phyloP scores from a whole-genome alignment of 106 monocot genomes.

The Platanthera guangdongensis region DNA sequence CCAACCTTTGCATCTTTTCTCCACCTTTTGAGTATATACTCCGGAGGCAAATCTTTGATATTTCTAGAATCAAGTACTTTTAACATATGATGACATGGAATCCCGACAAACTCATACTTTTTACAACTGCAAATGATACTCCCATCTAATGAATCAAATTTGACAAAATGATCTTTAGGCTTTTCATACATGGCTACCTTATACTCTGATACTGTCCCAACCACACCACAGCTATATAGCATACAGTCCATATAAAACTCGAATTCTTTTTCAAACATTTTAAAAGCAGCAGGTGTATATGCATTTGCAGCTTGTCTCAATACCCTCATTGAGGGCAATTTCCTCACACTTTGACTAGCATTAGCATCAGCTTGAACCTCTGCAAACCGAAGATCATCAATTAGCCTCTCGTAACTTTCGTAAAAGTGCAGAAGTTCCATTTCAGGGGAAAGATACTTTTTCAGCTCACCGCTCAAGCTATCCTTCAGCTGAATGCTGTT shows the following conservation, averaged over 20 bases:
- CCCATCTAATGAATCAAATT: slow-evolving; percentile 40
- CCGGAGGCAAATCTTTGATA: slow-evolving; percentile 58
- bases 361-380: slow-evolving; percentile 46
- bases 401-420: slow-evolving; percentile 37
- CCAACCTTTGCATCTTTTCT: slow-evolving; percentile 52
- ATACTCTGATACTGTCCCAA: slow-evolving; percentile 40
- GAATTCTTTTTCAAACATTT: slow-evolving; percentile 73
- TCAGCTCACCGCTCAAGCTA: slow-evolving; percentile 37
- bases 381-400: slow-evolving; percentile 32
- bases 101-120: slow-evolving; percentile 61
- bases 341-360: slow-evolving; percentile 36
- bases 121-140: slow-evolving; percentile 49
- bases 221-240: slow-evolving; percentile 37
- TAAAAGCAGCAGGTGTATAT: slow-evolving; percentile 52
- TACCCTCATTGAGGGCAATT: slow-evolving; percentile 48
- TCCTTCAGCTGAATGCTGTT: slow-evolving; percentile 55
- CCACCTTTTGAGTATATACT: slow-evolving; percentile 62
- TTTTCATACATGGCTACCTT: slow-evolving; percentile 41
- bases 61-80: slow-evolving; percentile 69
- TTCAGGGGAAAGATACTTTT: slow-evolving; percentile 43
- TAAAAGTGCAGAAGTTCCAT: slow-evolving; percentile 38
- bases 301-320: slow-evolving; percentile 57
- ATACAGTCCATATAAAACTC: slow-evolving; percentile 63
- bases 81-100: slow-evolving; percentile 58
- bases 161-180: slow-evolving; percentile 42